phyloP scores from a whole-genome alignment of 306 rosid species.

The Malus sieversii region DNA sequence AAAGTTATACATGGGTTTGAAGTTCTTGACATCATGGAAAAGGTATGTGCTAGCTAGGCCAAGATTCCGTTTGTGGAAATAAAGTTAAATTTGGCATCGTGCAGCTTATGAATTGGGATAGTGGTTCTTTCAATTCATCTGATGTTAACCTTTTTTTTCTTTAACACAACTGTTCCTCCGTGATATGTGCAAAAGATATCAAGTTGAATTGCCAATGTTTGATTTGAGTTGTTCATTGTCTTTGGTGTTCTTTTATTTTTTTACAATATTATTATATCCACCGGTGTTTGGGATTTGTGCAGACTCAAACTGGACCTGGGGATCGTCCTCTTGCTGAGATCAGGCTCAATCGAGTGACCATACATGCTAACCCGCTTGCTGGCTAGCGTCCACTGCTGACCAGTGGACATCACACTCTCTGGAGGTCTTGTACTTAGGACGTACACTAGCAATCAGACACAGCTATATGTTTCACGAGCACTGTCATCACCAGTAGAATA shows the following conservation, averaged over 20 bases:
- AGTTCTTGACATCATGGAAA: slow-evolving; percentile 96
- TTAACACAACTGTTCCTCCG: not conserved
- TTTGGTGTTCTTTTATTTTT: not conserved
- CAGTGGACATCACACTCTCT: not conserved
- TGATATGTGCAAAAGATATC: not conserved
- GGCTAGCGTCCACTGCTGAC: slow-evolving; percentile 27
- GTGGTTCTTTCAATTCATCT: not conserved
- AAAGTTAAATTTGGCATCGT: not conserved
- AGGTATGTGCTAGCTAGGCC: slow-evolving; percentile 37
- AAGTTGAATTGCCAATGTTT: not conserved
- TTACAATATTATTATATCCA: not conserved
- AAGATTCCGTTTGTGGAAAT: not conserved
- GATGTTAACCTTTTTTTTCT: not conserved
- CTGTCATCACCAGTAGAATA: not conserved
- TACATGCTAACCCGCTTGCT: slow-evolving; percentile 84
- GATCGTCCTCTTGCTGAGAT: slow-evolving; percentile 96
- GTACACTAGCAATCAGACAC: not conserved
- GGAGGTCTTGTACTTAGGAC: not conserved
- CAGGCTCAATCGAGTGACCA: slow-evolving; percentile 81
- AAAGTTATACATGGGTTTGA: slow-evolving; percentile 94
- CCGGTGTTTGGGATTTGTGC: slow-evolving; percentile 30
- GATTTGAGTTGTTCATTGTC: not conserved
- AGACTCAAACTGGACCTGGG: slow-evolving; percentile 86
- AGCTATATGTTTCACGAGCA: not conserved
- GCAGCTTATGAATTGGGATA: not conserved